Conservation (phyloP, 108 stramenopile genomes). For the Cyclotella atomus region DNA sequence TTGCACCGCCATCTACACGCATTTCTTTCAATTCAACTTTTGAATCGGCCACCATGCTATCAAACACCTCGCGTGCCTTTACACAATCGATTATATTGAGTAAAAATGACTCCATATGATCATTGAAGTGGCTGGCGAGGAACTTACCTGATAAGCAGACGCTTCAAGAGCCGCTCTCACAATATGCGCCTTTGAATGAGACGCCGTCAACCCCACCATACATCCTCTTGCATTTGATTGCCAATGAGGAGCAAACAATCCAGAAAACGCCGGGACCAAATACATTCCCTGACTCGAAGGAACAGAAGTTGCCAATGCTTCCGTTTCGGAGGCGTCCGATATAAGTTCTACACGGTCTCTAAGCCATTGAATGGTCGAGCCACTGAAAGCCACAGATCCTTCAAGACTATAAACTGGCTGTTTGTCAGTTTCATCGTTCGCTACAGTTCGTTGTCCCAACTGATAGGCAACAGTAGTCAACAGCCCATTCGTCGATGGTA, state of each 20-base stretch:
- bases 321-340: slow-evolving; percentile 80
- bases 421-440: not conserved
- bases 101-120: no score
- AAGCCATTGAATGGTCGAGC: slow-evolving; percentile 95
- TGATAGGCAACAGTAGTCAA: slow-evolving; percentile 97
- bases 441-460: slow-evolving; percentile 51
- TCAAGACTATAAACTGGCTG: slow-evolving; percentile 93
- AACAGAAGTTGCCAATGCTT: slow-evolving; percentile 74
- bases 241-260: slow-evolving; percentile 98
- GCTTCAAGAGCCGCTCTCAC: slow-evolving; percentile 96
- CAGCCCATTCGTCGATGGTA: slow-evolving; percentile 83
- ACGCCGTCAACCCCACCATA: slow-evolving; percentile 92
- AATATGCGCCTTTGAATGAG: slow-evolving; percentile 89
- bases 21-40: slow-evolving; percentile 71
- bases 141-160: slow-evolving; percentile 86
- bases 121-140: no score
- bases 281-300: slow-evolving; percentile 90
- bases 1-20: slow-evolving; percentile 95
- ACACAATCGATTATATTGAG: not conserved
- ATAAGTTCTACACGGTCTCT: slow-evolving; percentile 94
- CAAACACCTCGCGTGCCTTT: slow-evolving; percentile 76
- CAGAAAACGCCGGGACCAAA: slow-evolving; percentile 97
- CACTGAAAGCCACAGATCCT: slow-evolving; percentile 94
- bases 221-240: slow-evolving; percentile 91
- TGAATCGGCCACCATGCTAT: slow-evolving; percentile 87